Conservation (phyloP, 1,139 yeast genomes). For the Komagataea norvegica region DNA sequence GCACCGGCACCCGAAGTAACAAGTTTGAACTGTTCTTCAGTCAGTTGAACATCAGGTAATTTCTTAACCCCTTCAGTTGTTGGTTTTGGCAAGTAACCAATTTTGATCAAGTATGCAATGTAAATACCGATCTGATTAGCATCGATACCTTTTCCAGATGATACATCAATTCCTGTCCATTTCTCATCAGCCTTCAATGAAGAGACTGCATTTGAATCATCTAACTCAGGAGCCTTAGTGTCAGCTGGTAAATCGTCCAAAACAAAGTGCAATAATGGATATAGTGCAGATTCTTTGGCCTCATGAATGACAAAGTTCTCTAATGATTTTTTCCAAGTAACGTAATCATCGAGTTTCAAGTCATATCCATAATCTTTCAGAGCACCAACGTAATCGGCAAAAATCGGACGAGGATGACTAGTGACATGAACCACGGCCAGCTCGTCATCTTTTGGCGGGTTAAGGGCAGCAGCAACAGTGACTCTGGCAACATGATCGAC, state of each 20-base stretch:
- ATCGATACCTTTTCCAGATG: constrained; percentile 71
- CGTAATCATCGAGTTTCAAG: constrained; percentile 59
- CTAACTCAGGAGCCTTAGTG: constrained; percentile 93
- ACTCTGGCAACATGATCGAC: constrained; percentile 97
- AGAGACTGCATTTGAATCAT: constrained; percentile 69
- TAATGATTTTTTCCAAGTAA: constrained; percentile 70
- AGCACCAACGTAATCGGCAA: constrained; percentile 67
- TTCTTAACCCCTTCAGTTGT: constrained; percentile 33
- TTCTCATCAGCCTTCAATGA: constrained; percentile 57
- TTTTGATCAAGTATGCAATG: constrained; percentile 69
- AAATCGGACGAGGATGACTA: constrained; percentile 85
- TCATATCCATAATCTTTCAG: constrained; percentile 69
- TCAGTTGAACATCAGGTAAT: constrained; percentile 57
- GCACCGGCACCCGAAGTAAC: constrained; percentile 86
- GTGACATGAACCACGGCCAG: constrained; percentile 91
- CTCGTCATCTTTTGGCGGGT: constrained; percentile 53
- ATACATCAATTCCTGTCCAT: constrained; percentile 62
- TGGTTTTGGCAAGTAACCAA: constrained; percentile 74
- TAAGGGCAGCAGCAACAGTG: constrained; percentile 75
- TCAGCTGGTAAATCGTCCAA: constrained; percentile 85
- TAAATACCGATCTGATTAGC: constrained; percentile 65
- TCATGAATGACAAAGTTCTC: constrained; percentile 73
- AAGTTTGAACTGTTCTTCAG: constrained; percentile 57
- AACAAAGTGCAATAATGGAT: constrained; percentile 90
- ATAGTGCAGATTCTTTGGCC: constrained; percentile 76